Percentiles rank a stretch among this genome's conserved stretches.
phyloP scores from a whole-genome alignment of 2,329 filamentous ascomycete species.

The Metarhizium rileyi region DNA sequence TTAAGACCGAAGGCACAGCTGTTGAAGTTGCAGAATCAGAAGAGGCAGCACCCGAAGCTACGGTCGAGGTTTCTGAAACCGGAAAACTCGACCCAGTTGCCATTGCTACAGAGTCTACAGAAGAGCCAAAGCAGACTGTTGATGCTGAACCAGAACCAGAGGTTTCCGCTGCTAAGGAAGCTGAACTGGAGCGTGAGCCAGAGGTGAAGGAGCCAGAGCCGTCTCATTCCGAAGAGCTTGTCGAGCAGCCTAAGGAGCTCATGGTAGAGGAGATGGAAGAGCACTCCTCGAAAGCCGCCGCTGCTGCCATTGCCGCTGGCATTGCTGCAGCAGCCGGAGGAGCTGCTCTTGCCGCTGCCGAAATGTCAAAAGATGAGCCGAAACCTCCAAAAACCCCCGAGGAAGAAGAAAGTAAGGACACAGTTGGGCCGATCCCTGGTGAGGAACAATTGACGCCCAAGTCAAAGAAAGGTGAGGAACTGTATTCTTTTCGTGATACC shows the following conservation, averaged over 20 bases:
- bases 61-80: not conserved
- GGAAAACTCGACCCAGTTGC: not conserved
- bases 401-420: conserved; percentile 30
- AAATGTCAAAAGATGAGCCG: not conserved
- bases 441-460: conserved; percentile 22
- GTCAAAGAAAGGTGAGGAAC: conserved; percentile 35
- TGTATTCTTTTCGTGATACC: conserved; percentile 27
- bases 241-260: not conserved
- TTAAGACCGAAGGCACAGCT: not conserved
- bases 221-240: conserved; percentile 1
- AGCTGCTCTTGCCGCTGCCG: conserved; percentile 5
- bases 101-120: not conserved
- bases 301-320: not conserved
- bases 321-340: conserved; percentile 1
- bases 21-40: not conserved
- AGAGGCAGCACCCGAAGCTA: not conserved
- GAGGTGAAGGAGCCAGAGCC: not conserved
- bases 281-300: not conserved
- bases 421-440: conserved; percentile 26
- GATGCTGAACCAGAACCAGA: no score
- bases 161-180: not conserved
- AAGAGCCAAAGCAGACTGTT: no score
- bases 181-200: not conserved
- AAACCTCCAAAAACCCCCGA: conserved; percentile 10
- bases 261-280: not conserved